Conservation (phyloP, 2,329 filamentous ascomycete species). For the Aspergillus fumigatus region DNA sequence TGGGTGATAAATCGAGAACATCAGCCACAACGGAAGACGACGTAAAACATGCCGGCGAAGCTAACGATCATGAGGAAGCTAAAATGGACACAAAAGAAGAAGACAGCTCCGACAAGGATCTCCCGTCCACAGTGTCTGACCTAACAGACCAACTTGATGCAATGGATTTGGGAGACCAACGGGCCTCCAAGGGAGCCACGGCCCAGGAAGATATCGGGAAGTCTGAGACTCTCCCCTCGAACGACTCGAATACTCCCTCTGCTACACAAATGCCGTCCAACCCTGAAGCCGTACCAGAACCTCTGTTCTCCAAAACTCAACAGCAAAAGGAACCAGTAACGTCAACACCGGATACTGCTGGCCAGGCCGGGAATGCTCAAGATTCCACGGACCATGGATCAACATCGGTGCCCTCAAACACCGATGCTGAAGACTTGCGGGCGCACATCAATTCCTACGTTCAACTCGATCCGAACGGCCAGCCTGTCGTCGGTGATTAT, state of each 20-base stretch:
- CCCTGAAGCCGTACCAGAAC: constrained; percentile 64
- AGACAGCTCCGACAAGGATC: constrained; percentile 21
- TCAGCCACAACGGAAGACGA: constrained; percentile 11
- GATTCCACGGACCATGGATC: constrained; percentile 10
- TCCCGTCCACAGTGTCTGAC: constrained; percentile 50
- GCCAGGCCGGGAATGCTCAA: constrained; percentile 14
- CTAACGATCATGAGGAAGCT: constrained; percentile 62
- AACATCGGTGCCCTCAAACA: constrained; percentile 18
- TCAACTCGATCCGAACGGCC: constrained; percentile 57
- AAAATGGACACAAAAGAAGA: constrained; percentile 9
- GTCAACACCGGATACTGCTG: constrained; percentile 14
- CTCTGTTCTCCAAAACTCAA: constrained; percentile 54
- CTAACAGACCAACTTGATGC: constrained; percentile 52
- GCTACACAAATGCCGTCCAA: constrained; percentile 46
- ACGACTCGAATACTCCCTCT: constrained; percentile 6
- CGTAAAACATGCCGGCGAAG: constrained; percentile 61
- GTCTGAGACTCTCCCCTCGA: constrained; percentile 4
- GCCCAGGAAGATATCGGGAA: not conserved
- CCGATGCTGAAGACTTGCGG: constrained; percentile 18
- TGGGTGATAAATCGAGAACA: constrained; percentile 13
- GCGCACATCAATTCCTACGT: constrained; percentile 38
- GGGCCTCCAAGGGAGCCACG: constrained; percentile 40
- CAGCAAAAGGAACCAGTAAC: constrained; percentile 19
- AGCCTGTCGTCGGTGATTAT: constrained; percentile 86
- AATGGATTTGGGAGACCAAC: constrained; percentile 58